Conservation (phyloP, 2,329 filamentous ascomycete species). For the Sclerotinia borealis region DNA sequence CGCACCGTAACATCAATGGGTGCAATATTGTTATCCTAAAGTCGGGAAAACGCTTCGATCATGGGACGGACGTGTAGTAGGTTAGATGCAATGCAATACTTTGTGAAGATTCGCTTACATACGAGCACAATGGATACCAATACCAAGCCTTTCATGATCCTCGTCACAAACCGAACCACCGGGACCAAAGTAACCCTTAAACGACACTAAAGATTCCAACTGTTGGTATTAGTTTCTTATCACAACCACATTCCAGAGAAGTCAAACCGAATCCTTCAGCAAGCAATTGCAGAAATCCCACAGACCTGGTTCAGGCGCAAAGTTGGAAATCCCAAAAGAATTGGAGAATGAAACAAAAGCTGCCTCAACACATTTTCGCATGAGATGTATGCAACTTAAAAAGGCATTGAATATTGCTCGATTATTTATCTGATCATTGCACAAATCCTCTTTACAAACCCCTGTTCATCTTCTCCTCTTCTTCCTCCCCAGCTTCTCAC, state of each 20-base stretch:
- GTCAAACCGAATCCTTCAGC: not conserved
- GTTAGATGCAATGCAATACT: not conserved
- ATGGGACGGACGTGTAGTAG: too few relatives aligned
- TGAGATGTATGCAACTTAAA: too few relatives aligned
- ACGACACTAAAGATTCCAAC: not conserved
- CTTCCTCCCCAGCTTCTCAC: conserved; percentile 44
- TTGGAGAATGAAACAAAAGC: too few relatives aligned
- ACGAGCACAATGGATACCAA: not conserved
- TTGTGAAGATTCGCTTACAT: not conserved
- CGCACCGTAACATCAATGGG: not conserved
- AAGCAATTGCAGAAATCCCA: too few relatives aligned
- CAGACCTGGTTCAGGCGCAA: too few relatives aligned
- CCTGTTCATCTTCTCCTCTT: conserved; percentile 28
- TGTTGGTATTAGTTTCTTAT: not conserved
- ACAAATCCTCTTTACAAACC: not conserved
- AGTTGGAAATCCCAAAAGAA: too few relatives aligned
- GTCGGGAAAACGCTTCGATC: not conserved
- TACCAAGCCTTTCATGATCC: not conserved
- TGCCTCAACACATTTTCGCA: too few relatives aligned
- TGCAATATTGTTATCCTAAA: not conserved
- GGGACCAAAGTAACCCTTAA: not conserved
- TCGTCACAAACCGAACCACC: not conserved
- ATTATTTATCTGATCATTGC: too few relatives aligned
- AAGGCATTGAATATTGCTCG: too few relatives aligned
- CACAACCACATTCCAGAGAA: not conserved